Evolutionary conservation across 305 asterid species (phyloP).

Genomic region (Fraxinus sp.): DNA sequence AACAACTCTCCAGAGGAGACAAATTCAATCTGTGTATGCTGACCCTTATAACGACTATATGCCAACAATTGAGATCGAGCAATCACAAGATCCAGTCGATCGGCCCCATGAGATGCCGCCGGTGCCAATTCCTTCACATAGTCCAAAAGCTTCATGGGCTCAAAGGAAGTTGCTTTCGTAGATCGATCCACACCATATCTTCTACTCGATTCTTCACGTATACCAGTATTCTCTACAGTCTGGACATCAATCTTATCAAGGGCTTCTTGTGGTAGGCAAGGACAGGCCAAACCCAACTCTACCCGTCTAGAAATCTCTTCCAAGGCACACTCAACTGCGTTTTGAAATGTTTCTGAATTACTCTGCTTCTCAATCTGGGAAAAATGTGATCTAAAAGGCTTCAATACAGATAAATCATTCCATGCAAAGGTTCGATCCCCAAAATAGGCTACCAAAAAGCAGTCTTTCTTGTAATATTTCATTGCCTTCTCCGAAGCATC

Average conservation of each 20-base stretch:
- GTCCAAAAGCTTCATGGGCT: conserved; percentile 66
- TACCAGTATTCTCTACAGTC: conserved; percentile 75
- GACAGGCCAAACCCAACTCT: conserved; percentile 76
- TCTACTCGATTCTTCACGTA: conserved; percentile 69
- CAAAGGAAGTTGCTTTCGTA: conserved; percentile 48
- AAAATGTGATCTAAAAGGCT: conserved; percentile 71
- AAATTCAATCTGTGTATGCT: conserved; percentile 44
- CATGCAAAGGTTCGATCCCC: conserved; percentile 96
- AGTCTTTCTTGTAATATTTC: conserved; percentile 69
- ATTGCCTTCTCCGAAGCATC: conserved; percentile 88
- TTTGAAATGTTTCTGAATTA: conserved; percentile 73
- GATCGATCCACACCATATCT: conserved; percentile 71
- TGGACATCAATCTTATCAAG: conserved; percentile 55
- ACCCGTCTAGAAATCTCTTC: conserved; percentile 84
- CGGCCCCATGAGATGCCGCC: conserved; percentile 46
- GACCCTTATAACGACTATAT: conserved; percentile 64
- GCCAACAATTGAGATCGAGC: conserved; percentile 74
- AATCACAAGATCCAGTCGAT: conserved; percentile 62
- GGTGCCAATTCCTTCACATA: conserved; percentile 56
- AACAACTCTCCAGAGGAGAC: conserved; percentile 47
- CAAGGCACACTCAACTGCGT: conserved; percentile 73
- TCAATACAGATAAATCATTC: conserved; percentile 83
- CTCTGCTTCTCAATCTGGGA: conserved; percentile 78
- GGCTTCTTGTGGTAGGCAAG: conserved; percentile 60
- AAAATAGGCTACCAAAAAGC: conserved; percentile 89